A percentile compares a stretch with the other conserved stretches of the same genome.
Evolutionary conservation across 441 rosid species (phyloP).

Genomic region (Erysimum cheiri): DNA sequence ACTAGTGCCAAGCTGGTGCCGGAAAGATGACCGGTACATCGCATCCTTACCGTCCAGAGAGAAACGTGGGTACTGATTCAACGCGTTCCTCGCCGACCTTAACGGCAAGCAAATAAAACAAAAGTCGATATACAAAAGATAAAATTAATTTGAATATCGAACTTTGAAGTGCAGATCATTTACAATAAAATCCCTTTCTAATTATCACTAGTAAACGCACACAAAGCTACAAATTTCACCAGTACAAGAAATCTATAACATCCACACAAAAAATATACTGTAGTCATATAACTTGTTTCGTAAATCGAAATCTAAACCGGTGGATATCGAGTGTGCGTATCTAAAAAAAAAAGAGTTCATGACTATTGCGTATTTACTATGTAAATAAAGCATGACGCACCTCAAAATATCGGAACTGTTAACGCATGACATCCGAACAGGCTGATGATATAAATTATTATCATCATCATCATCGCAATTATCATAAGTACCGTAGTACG

Average conservation of each 20-base stretch:
- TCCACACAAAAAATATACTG: no score
- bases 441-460: conserved; percentile 31
- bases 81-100: conserved; percentile 76
- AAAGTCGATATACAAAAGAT: neutral
- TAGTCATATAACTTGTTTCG: neutral
- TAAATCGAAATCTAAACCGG: conserved; percentile 1
- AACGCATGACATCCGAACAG: conserved; percentile 75
- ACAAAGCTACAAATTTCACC: neutral
- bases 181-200: neutral
- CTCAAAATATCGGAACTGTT: conserved; percentile 72
- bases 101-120: neutral
- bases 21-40: conserved; percentile 81
- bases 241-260: neutral
- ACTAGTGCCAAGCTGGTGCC: conserved; percentile 42
- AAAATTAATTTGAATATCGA: no score
- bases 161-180: neutral
- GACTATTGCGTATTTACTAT: neutral
- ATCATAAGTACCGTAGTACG: conserved; percentile 26
- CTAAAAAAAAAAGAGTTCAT: neutral
- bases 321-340: neutral
- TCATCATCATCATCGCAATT: conserved; percentile 2
- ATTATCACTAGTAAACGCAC: neutral
- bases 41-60: conserved; percentile 93
- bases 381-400: conserved; percentile 25
- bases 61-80: conserved; percentile 90